These are phyloP conservation scores for Periconia sp. DNA, from an alignment of 2,329 filamentous ascomycete species.

Conservation along the genomic window DNA sequence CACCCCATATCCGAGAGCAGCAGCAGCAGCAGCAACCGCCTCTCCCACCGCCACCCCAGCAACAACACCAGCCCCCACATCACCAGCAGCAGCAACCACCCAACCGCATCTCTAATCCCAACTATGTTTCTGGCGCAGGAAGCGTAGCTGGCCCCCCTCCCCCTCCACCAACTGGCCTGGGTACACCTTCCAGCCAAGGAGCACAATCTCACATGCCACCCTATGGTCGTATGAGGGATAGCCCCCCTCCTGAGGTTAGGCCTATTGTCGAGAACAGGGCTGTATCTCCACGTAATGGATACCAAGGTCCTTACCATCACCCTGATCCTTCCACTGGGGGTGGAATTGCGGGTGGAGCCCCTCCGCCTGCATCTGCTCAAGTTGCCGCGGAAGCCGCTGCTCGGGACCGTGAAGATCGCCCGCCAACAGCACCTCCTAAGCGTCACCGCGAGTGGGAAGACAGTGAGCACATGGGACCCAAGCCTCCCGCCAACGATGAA, in stretches of 20 bases:
- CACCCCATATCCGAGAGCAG: conserved; percentile 27
- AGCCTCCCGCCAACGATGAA: conserved; percentile 80
- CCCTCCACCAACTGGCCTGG: conserved; percentile 56
- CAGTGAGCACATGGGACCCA: conserved; percentile 71
- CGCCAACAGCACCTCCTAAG: conserved; percentile 74
- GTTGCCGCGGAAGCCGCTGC: conserved; percentile 69
- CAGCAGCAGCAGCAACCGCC: conserved; percentile 33
- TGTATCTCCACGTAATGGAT: conserved; percentile 87
- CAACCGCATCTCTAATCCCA: conserved; percentile 51
- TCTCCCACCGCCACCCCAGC: conserved; percentile 52
- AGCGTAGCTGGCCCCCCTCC: conserved; percentile 59
- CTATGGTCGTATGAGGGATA: conserved; percentile 69
- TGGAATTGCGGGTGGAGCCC: conserved; percentile 69
- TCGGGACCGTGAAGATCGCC: conserved; percentile 70
- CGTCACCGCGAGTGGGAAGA: conserved; percentile 92
- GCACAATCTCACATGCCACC: conserved; percentile 58
- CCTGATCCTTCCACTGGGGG: conserved; percentile 61
- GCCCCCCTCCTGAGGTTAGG: conserved; percentile 80
- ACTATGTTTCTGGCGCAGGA: conserved; percentile 47
- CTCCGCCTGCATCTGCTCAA: conserved; percentile 64
- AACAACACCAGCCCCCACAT: conserved; percentile 41
- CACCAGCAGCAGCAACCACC: conserved; percentile 55
- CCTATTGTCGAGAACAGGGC: conserved; percentile 81
- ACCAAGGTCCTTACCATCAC: conserved; percentile 80
- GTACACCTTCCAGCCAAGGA: conserved; percentile 55